Conservation (phyloP, 352 stramenopile genomes). For the Pythium vanterpoolii region DNA sequence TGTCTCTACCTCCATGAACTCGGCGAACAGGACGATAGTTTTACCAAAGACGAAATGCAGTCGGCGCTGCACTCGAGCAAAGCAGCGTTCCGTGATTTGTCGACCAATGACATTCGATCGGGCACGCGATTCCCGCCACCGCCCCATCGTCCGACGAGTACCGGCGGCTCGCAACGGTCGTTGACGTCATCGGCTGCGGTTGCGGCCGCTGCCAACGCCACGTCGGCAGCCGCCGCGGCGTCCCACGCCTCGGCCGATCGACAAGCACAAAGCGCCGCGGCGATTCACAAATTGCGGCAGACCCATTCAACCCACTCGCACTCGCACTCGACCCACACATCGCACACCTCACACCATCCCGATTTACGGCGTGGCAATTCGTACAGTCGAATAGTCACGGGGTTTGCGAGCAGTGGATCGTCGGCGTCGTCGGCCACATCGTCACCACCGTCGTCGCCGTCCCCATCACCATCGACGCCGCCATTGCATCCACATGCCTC, state of each 20-base stretch:
- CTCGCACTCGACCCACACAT: background rate
- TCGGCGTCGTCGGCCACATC: conserved; percentile 8
- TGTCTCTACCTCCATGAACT: conserved; percentile 94
- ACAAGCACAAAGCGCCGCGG: conserved; percentile 72
- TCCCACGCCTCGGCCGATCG: conserved; percentile 29
- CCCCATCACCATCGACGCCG: background rate
- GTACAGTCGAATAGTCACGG: conserved; percentile 20
- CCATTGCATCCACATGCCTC: too few relatives aligned
- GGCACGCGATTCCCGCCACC: conserved; percentile 55
- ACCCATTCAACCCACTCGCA: background rate
- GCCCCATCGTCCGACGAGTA: background rate
- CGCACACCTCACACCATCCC: too few relatives aligned
- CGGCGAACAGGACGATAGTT: conserved; percentile 90
- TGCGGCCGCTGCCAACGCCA: background rate
- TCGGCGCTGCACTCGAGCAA: conserved; percentile 74
- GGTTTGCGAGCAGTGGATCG: conserved; percentile 16
- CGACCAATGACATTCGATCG: conserved; percentile 40
- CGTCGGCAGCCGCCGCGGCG: background rate
- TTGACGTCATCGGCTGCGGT: conserved; percentile 11
- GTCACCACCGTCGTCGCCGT: background rate
- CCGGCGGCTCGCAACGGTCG: background rate
- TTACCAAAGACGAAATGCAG: conserved; percentile 95
- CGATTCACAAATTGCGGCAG: conserved; percentile 65
- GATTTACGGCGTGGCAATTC: conserved; percentile 15
- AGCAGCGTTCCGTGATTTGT: conserved; percentile 57